phyloP scores from a whole-genome alignment of 805 yeast genomes.

The Wickerhamiella domercqiae region DNA sequence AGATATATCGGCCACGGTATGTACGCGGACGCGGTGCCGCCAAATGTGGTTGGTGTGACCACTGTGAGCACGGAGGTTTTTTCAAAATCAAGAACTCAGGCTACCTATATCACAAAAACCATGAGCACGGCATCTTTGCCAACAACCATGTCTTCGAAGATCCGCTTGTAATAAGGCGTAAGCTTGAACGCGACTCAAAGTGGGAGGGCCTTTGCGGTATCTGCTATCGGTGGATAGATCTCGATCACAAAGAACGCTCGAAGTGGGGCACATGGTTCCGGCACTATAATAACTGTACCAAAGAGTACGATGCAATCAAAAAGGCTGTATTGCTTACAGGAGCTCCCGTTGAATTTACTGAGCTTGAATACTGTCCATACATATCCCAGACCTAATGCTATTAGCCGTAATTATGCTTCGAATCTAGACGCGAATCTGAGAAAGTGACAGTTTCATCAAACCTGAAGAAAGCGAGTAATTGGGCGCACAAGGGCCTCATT shows the following conservation, averaged over 20 bases:
- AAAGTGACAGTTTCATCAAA: no score
- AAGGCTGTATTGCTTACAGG: constrained; percentile 13
- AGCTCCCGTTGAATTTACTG: constrained; percentile 15
- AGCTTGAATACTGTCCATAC: constrained; percentile 11
- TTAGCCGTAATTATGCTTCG: no score
- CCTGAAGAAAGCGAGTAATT: no score
- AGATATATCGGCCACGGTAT: constrained; percentile 13
- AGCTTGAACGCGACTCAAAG: constrained; percentile 13
- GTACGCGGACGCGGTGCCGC: constrained; percentile 9
- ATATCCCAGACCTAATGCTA: no score
- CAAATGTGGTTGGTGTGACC: constrained; percentile 17
- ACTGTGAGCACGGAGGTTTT: constrained; percentile 13
- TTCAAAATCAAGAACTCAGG: constrained; percentile 15
- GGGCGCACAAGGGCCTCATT: no score
- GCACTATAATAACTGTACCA: constrained; percentile 17
- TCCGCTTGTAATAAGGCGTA: constrained; percentile 15
- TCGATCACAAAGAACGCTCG: constrained; percentile 14
- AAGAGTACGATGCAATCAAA: constrained; percentile 17
- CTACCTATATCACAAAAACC: constrained; percentile 17
- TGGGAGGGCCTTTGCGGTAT: constrained; percentile 20
- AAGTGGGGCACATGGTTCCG: constrained; percentile 20
- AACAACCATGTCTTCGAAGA: constrained; percentile 17
- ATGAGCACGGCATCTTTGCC: constrained; percentile 18
- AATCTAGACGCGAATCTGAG: no score
- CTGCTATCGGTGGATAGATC: constrained; percentile 18